Evolutionary conservation across 108 stramenopile species (phyloP).

Genomic region (Craspedostauros australis): DNA sequence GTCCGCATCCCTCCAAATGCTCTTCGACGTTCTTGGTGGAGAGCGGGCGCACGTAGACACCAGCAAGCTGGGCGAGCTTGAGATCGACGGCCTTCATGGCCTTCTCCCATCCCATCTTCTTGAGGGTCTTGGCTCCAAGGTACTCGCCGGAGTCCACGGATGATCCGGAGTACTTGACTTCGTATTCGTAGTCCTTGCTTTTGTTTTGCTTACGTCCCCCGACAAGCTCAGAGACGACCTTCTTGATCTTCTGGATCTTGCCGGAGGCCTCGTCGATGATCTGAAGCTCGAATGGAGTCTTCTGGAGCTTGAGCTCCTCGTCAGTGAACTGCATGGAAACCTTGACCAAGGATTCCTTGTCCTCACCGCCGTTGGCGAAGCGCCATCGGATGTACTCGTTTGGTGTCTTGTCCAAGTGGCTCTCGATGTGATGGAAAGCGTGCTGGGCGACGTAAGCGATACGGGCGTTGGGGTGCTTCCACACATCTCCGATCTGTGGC

Average conservation of each 20-base stretch:
- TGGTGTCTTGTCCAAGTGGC: slow-evolving; percentile 94
- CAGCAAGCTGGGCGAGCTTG: slow-evolving; percentile 94
- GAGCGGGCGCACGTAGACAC: slow-evolving; percentile 88
- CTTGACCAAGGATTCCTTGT: slow-evolving; percentile 97
- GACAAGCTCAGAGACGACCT: slow-evolving; percentile 93
- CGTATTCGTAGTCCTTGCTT: slow-evolving; percentile 96
- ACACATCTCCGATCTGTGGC: slow-evolving; percentile 92
- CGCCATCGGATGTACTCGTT: slow-evolving; percentile 99
- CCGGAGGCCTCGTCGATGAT: slow-evolving; percentile 95
- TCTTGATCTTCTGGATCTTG: slow-evolving; percentile 93
- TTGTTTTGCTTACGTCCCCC: slow-evolving; percentile 95
- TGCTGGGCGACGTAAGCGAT: slow-evolving; percentile 99
- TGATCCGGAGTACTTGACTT: slow-evolving; percentile 88
- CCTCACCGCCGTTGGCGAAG: slow-evolving; percentile 97
- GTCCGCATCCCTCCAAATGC: slow-evolving; percentile 96
- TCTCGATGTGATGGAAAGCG: slow-evolving; percentile 99
- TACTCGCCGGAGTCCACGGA: slow-evolving; percentile 84
- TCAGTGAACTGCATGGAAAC: slow-evolving; percentile 95
- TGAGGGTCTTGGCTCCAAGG: slow-evolving; percentile 86
- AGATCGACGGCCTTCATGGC: slow-evolving; percentile 98
- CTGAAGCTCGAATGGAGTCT: slow-evolving; percentile 89
- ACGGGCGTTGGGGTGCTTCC: slow-evolving; percentile 99
- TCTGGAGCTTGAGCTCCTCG: slow-evolving; percentile 89
- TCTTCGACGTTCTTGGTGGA: slow-evolving; percentile 97
- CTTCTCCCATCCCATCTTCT: slow-evolving; percentile 99